Evolutionary conservation across 768 basidiomycete genomes (phyloP).

Genomic region (Lentinula detonsa): DNA sequence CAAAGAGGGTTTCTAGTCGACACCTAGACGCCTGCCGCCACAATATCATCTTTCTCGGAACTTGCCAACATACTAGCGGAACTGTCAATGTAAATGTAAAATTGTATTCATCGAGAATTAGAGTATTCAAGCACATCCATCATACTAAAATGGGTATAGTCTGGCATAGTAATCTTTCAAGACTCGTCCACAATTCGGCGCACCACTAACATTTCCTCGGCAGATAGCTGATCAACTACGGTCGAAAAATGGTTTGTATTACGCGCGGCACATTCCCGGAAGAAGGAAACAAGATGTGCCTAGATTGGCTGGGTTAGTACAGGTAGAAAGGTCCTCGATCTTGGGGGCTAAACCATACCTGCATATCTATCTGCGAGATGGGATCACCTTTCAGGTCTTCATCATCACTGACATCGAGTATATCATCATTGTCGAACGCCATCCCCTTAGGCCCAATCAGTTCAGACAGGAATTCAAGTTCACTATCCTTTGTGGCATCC

Average conservation of each 20-base stretch:
- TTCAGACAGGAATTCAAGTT: constrained; percentile 80
- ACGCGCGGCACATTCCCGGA: constrained; percentile 58
- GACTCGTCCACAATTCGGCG: constrained; percentile 33
- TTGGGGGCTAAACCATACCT: constrained; percentile 23
- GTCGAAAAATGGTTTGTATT: constrained; percentile 59
- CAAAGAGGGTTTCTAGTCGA: constrained; percentile 52
- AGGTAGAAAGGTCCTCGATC: not conserved
- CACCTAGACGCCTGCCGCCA: not conserved
- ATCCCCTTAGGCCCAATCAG: constrained; percentile 70
- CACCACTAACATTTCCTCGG: constrained; percentile 69
- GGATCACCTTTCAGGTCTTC: constrained; percentile 87
- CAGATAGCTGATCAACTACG: constrained; percentile 58
- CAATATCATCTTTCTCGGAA: not conserved
- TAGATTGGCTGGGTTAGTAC: constrained; percentile 18
- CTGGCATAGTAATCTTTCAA: constrained; percentile 63
- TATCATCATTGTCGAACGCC: constrained; percentile 72
- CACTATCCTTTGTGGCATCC: constrained; percentile 61
- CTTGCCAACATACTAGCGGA: not conserved
- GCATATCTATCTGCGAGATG: constrained; percentile 81
- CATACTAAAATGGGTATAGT: not conserved
- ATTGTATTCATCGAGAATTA: not conserved
- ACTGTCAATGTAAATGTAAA: not conserved
- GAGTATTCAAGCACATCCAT: not conserved
- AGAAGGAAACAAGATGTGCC: constrained; percentile 66
- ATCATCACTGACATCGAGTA: constrained; percentile 71